Base-by-base conservation (phyloP, 2,329 filamentous ascomycete genomes). In the Aspergillus sp. region DNA sequence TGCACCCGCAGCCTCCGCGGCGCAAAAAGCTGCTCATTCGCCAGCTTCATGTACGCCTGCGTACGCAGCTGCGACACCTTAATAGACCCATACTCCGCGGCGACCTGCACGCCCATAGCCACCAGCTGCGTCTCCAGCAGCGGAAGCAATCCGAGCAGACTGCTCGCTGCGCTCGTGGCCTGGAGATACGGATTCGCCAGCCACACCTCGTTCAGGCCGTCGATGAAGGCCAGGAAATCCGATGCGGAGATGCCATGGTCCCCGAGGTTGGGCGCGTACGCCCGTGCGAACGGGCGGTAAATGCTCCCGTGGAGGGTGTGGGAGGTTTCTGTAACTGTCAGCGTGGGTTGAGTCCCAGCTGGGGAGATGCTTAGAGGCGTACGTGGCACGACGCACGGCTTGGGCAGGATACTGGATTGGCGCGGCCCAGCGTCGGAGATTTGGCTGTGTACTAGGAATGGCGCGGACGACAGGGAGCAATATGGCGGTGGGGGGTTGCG, bases 141-240 rank as follows among this genome's bases (percentile, higher is more conserved):
- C 5, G 71, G 69, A 14, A 71, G 60, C 16, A 69, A 51, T 0
- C 61, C 51, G 3, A 69, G 44, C 7, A 59, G 47, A 14, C 63
- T 50, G 3, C 65, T 61, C 2, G 60, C 57, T 4, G 64, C 20
- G 26, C 63, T 53, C 13, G 68, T 32, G 11, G 64, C 52, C 45
- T 64, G 60, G 3, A 68, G 49, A 10, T 64, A 66, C 11, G 71
- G 65, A 44, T 77, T 74, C 1, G 84, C 83, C 10, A 85, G 84
- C 2, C 79, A 83, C 35, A 78, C 76, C 2, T 83, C 79, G 50
- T 74, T 74, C 8, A 74, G 61, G 19, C 62, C 61, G 56, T 75
- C 71, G 52, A 74, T 61, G 54, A 71, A 72, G 14, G 63, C 54
- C 8, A 73, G 49, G 41, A 70, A 62, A 61, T 57, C 52, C 9